A percentile compares a stretch with the other conserved stretches of the same genome.
Evolutionary conservation across 768 basidiomycete species (phyloP).

Genomic region (Austroboletus eburneus): DNA sequence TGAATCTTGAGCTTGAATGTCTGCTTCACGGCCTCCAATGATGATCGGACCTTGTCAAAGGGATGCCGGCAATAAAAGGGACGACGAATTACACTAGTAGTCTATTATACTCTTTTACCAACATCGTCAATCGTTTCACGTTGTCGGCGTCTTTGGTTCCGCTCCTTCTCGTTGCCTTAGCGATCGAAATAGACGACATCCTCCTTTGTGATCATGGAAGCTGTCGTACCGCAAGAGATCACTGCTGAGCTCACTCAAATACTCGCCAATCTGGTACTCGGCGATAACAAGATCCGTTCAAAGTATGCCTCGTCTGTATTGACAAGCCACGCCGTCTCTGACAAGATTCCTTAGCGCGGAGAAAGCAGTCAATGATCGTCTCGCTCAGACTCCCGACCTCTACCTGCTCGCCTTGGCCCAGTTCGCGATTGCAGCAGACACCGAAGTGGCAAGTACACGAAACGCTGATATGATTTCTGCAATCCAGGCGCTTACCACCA

Average conservation of each 20-base stretch:
- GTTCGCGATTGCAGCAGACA: slow-evolving; percentile 72
- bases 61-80: too few species aligned
- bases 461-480: background rate
- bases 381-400: slow-evolving; percentile 73
- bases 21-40: too few species aligned
- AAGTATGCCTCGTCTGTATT: slow-evolving; percentile 38
- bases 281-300: slow-evolving; percentile 77
- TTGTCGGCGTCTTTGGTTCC: background rate
- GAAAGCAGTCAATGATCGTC: slow-evolving; percentile 74
- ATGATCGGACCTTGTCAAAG: too few species aligned
- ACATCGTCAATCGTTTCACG: too few species aligned
- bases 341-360: slow-evolving; percentile 52
- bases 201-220: slow-evolving; percentile 20
- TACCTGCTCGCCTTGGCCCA: slow-evolving; percentile 77
- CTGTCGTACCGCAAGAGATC: slow-evolving; percentile 55
- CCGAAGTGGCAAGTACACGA: slow-evolving; percentile 62
- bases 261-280: slow-evolving; percentile 77
- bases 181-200: slow-evolving; percentile 3
- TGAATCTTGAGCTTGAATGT: too few species aligned
- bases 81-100: too few species aligned
- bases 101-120: too few species aligned
- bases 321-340: background rate
- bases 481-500: slow-evolving; percentile 6
- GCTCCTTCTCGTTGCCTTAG: background rate
- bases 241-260: slow-evolving; percentile 77